These are phyloP conservation scores for Rutstroemia sp. DNA, from an alignment of 2,329 filamentous ascomycete genomes.

Conservation along the genomic window DNA sequence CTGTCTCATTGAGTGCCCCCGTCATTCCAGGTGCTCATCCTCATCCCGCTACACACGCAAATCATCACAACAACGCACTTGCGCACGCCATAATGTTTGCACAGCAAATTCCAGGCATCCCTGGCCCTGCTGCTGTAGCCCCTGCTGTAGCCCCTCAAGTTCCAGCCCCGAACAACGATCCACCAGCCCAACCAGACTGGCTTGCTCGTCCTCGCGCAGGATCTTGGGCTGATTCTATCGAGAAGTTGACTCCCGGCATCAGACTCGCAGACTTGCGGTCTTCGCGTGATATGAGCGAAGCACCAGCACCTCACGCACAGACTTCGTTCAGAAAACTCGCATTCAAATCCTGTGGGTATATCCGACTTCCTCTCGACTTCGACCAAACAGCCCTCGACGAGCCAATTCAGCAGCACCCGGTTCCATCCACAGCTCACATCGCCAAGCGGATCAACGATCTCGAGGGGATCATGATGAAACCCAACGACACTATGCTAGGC, in stretches of 20 bases:
- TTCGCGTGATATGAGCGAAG: slow-evolving; percentile 27
- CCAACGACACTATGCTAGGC: slow-evolving; percentile 19
- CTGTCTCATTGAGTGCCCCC: slow-evolving; percentile 54
- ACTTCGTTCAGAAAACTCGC: slow-evolving; percentile 18
- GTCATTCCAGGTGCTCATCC: slow-evolving; percentile 24
- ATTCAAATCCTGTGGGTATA: slow-evolving; percentile 29
- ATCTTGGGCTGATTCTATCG: slow-evolving; percentile 43
- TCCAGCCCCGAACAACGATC: too few relatives aligned
- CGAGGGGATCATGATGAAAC: slow-evolving; percentile 27
- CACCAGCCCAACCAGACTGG: slow-evolving; percentile 9
- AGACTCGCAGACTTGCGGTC: slow-evolving; percentile 36
- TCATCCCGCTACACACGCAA: slow-evolving; percentile 7
- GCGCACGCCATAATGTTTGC: slow-evolving; percentile 1
- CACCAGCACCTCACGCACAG: slow-evolving; percentile 16
- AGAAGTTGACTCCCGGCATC: slow-evolving; percentile 41
- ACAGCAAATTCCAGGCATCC: too few relatives aligned
- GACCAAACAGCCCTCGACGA: slow-evolving; percentile 22
- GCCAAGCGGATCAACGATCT: slow-evolving; percentile 22
- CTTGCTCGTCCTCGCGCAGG: slow-evolving; percentile 33
- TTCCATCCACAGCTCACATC: slow-evolving; percentile 12
- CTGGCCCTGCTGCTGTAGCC: too few relatives aligned
- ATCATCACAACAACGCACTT: slow-evolving; percentile 4
- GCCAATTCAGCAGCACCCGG: not conserved
- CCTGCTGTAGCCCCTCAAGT: not conserved
- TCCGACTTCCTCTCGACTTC: slow-evolving; percentile 25